Evolutionary conservation across 768 basidiomycete genomes (phyloP), one percentile per base, ranked within the genome.

Genomic region (Kwoniella pini): DNA sequence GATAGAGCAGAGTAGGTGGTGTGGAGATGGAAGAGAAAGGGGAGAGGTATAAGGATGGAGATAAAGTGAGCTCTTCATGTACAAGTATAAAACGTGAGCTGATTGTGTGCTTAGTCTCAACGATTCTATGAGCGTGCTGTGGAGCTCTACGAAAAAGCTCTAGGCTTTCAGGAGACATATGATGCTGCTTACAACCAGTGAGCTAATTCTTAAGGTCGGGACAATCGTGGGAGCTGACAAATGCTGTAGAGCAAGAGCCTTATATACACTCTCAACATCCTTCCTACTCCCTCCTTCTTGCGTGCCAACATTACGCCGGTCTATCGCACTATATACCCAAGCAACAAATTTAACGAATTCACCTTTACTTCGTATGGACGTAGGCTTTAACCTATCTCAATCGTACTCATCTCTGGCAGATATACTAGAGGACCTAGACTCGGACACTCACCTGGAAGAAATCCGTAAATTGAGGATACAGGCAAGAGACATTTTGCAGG

Each of bases 1-100:
- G 27, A 64, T 17, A 21, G 11, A 40, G 17, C 19, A 12, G 3
- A 6, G 12, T 42, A 76, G 77, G 71, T 9, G 77, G 71, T 11
- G 75, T 79, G 24, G 69, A 77, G 39, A 66, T 68, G 63, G 77
- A 79, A 58, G 77, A 79, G 60, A 77, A 79, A 63, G 77, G 77
- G 4, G 77, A 79, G 54, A 61, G 76, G 33, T 79, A 75, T 50
- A 50, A 68, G 17, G 67, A 70, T 59, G 77, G 77, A 6, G 76
- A 77, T 50, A 77, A 76, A 42, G 65, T 38, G 22, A 27, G 33
- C 48, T 30, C 24, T 2, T n/a, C 12, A 9, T 11, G 30, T 19
- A 10, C n/a, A 13, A 33, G 22, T 46, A 17, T 42, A 13, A 21
- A 11, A 36, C 3, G 9, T 40, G 36, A 3, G 17, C 11, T 39